Evolutionary conservation across 176 grass and related monocot species (phyloP).

Genomic region (Pharus latifolius): DNA sequence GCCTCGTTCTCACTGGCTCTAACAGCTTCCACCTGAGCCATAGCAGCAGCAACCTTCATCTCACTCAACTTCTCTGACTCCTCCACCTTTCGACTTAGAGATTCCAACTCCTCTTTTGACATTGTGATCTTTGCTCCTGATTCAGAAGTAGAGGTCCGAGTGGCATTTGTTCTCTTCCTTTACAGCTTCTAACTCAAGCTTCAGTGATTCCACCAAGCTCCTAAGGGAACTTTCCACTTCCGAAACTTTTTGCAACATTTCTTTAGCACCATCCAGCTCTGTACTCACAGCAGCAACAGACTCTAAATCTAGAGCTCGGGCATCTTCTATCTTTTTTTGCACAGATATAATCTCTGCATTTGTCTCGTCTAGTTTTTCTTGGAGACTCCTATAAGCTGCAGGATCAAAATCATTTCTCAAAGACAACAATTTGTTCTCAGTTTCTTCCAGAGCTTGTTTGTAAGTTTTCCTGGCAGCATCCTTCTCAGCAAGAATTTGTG

Average conservation of each 20-base stretch:
- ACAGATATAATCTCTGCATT: conserved; percentile 61
- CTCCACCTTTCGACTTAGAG: conserved; percentile 71
- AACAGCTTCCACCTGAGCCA: conserved; percentile 84
- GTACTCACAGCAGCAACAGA: conserved; percentile 51
- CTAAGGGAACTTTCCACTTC: conserved; percentile 62
- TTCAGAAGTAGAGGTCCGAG: conserved; percentile 74
- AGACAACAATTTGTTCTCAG: conserved; percentile 54
- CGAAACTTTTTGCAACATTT: conserved; percentile 66
- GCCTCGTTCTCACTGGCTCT: conserved; percentile 81
- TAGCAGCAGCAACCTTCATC: conserved; percentile 90
- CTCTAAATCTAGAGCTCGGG: conserved; percentile 49
- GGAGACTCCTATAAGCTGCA: conserved; percentile 46
- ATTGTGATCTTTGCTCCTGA: conserved; percentile 73
- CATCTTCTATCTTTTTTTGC: conserved; percentile 76
- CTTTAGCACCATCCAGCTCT: conserved; percentile 84
- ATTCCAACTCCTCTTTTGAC: conserved; percentile 87
- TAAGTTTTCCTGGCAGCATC: conserved; percentile 52
- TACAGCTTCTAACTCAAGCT: conserved; percentile 54
- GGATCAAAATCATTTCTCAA: conserved; percentile 78
- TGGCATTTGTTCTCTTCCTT: conserved; percentile 70
- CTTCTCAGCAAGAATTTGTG: conserved; percentile 66
- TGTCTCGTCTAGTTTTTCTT: conserved; percentile 53
- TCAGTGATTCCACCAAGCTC: conserved; percentile 69
- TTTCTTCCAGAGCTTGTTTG: conserved; percentile 71
- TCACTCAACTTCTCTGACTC: conserved; percentile 88